phyloP scores from a whole-genome alignment of 257 asterid species.

The Solanum pennellii region DNA sequence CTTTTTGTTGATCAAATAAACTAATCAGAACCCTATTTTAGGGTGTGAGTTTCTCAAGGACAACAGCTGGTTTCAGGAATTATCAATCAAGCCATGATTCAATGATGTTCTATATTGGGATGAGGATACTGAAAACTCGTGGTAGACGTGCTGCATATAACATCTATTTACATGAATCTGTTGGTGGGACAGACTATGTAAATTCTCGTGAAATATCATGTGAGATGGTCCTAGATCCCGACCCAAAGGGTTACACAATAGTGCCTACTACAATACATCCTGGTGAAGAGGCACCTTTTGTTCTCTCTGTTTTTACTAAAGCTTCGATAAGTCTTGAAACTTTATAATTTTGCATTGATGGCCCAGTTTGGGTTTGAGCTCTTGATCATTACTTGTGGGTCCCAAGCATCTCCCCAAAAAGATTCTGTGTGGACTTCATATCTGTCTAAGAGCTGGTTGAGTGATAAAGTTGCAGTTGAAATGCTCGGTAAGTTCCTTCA shows the following conservation, averaged over 20 bases:
- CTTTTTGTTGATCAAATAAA: not conserved
- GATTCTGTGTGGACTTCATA: conserved; percentile 5
- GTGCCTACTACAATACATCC: conserved; percentile 98
- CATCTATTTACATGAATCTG: conserved; percentile 93
- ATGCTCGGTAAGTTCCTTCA: conserved; percentile 16
- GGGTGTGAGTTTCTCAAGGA: conserved; percentile 99
- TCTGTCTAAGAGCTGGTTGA: conserved; percentile 4
- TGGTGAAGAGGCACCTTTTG: conserved; percentile 99
- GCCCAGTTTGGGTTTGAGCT: not conserved
- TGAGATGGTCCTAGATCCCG: conserved; percentile 98
- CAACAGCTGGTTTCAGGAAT: conserved; percentile 88
- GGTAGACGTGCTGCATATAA: conserved; percentile 96
- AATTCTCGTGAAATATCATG: conserved; percentile 97
- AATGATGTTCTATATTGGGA: conserved; percentile 94
- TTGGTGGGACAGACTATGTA: conserved; percentile 96
- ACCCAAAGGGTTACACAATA: conserved; percentile 96
- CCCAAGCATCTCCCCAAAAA: conserved; percentile 2
- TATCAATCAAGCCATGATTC: conserved; percentile 94
- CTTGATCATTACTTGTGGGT: not conserved
- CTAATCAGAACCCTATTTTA: conserved; percentile 9
- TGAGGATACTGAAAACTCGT: conserved; percentile 95
- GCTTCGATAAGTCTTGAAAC: conserved; percentile 82
- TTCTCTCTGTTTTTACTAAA: conserved; percentile 89
- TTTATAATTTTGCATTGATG: conserved; percentile 29
- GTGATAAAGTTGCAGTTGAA: not conserved